Conservation (phyloP, 441 rosid genomes). For the Gossypium gossypioides region DNA sequence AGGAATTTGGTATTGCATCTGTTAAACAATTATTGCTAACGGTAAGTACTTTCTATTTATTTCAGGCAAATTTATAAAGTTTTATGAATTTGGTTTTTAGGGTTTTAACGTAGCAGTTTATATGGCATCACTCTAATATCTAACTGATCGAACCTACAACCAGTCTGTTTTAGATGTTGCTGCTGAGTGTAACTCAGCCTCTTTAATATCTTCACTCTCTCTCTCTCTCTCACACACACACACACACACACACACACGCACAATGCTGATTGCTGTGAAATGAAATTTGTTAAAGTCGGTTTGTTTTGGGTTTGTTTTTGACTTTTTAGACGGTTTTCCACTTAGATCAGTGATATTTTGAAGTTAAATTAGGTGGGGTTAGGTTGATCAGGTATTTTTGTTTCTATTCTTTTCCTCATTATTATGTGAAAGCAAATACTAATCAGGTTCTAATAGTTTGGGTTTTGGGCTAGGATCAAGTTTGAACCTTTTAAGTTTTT, state of each 20-base stretch:
- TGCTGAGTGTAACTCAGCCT: neutral
- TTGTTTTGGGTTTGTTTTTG: neutral
- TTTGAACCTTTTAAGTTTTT: neutral
- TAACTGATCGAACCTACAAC: neutral
- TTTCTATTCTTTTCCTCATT: neutral
- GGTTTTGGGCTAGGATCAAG: neutral
- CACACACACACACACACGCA: neutral
- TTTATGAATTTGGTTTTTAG: neutral
- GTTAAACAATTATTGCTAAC: constrained; percentile 44
- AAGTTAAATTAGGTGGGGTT: neutral
- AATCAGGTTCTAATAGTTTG: neutral
- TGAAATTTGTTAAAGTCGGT: neutral
- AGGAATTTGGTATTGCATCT: constrained; percentile 43
- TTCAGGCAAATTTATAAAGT: neutral
- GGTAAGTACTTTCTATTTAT: constrained; percentile 33
- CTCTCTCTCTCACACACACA: neutral
- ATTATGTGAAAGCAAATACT: neutral
- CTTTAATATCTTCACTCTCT: neutral
- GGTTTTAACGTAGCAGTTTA: neutral
- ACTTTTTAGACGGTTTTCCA: neutral
- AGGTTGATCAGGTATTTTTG: neutral
- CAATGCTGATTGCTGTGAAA: neutral
- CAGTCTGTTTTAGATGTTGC: neutral
- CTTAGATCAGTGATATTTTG: neutral
- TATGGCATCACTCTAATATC: neutral